Percentiles rank a stretch among this genome's conserved stretches.
Evolutionary conservation across 805 yeast genomes (phyloP).

Genomic region (Metschnikowia aberdeeniae): DNA sequence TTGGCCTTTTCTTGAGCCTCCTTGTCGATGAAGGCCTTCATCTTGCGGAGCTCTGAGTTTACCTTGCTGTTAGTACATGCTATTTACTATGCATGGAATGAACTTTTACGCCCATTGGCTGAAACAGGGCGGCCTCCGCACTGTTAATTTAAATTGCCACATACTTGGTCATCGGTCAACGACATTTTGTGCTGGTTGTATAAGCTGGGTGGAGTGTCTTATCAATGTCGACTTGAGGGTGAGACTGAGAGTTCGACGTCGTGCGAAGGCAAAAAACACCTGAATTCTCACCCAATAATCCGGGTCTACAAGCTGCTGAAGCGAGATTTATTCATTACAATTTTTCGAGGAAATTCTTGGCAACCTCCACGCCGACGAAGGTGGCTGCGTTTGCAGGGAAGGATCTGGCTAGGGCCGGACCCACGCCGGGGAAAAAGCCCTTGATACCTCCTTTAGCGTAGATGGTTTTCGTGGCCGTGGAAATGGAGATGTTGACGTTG

Average conservation of each 20-base stretch:
- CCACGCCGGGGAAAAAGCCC: conserved; percentile 96
- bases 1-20: conserved; percentile 99
- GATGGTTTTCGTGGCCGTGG: conserved; percentile 62
- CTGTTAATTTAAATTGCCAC: conserved; percentile 6
- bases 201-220: conserved; percentile 5
- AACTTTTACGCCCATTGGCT: no score
- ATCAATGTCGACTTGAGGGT: conserved; percentile 23
- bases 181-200: conserved; percentile 20
- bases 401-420: conserved; percentile 89
- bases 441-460: conserved; percentile 75
- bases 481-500: conserved; percentile 49
- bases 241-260: conserved; percentile 14
- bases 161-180: conserved; percentile 30
- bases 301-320: no score
- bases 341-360: conserved; percentile 43
- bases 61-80: conserved; percentile 46
- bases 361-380: conserved; percentile 89
- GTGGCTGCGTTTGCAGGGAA: conserved; percentile 99
- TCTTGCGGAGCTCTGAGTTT: conserved; percentile 90
- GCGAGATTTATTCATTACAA: conserved; percentile 10
- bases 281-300: conserved; percentile 4
- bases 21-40: conserved; percentile 98
- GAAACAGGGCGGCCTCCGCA: no score
- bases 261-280: conserved; percentile 12
- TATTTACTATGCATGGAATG: no score